Percentiles rank a stretch among this genome's conserved stretches.
phyloP scores from a whole-genome alignment of 1,284 basidiomycete species.

The Rhodotorula glutinis region DNA sequence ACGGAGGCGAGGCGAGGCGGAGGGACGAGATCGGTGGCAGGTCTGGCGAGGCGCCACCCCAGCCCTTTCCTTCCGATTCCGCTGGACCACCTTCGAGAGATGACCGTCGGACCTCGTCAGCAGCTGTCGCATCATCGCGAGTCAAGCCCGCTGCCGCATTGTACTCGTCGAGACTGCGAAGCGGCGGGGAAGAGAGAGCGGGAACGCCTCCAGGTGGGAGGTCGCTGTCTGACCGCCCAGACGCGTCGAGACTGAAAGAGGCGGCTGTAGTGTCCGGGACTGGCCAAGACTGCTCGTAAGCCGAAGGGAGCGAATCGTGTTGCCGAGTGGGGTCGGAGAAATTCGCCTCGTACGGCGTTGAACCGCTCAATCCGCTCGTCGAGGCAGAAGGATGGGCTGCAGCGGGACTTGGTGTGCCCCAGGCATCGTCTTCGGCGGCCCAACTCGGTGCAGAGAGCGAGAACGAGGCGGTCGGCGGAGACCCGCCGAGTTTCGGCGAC shows the following conservation, averaged over 20 bases:
- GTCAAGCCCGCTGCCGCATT: neutral
- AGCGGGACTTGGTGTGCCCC: constrained; percentile 16
- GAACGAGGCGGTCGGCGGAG: neutral
- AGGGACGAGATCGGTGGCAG: constrained; percentile 20
- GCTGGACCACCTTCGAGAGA: neutral
- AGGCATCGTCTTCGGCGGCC: constrained; percentile 19
- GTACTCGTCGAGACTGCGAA: neutral
- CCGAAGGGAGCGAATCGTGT: neutral
- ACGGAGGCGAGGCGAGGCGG: constrained; percentile 8
- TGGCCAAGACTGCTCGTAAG: no score
- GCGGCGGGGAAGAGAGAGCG: neutral
- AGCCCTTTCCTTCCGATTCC: constrained; percentile 5
- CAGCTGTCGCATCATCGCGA: neutral
- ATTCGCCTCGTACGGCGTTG: neutral
- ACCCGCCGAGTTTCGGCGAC: neutral
- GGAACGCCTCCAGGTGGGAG: no score
- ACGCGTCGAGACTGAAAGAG: no score
- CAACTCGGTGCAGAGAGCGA: neutral
- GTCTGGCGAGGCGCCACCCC: constrained; percentile 11
- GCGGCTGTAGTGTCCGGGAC: no score
- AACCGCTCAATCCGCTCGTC: neutral
- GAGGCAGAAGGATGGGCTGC: neutral
- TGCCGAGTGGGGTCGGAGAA: neutral
- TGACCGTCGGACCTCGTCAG: neutral
- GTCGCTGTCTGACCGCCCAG: no score